Evolutionary conservation across 306 rosid genomes (phyloP), one percentile per base, ranked within the genome.

Genomic region (Citrullus amarus): DNA sequence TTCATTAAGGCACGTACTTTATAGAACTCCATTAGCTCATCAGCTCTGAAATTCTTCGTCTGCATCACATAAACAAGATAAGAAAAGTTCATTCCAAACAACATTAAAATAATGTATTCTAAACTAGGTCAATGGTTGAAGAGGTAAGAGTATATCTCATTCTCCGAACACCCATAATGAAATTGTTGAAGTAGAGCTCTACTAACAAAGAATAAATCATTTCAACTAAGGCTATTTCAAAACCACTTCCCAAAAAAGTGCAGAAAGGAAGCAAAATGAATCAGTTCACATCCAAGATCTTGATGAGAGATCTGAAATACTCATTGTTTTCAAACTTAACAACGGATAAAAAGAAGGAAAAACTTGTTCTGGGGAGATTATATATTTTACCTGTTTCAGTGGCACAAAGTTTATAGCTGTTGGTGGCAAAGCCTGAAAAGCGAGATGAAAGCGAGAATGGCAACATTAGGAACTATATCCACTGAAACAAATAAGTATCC

Each of bases 11-110:
- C 51, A 89, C 97, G 89, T 84, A 95, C 98, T 85, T 86, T 88
- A 89, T 95, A 95, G 85, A 87, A 89, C 79, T 94, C 97, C 96
- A 95, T 92, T 61, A 95, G 91, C 70, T 92, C 92, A 76, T 88
- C 92, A 77, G 97, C 98, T 84, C 89, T 88, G 85, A 92, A 92
- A 81, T 75, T 91, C 80, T 85, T 95, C 76, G 76, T 88, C 98
- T 95, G 74, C 76, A 81, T 72, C 28, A 51, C 76, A 69, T 71
- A 69, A 12, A 69, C 20, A 39, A 50, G 59, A 50, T 36, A 36
- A 78, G 6, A 32, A 48, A 70, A 44, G 79, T 81, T 44, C 38
- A 66, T 55, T 55, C 1, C 0, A 55, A 5, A 44, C 43, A 51
- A 78, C 61, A 73, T 3, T 48, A 15, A 9, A 72, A 28, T 39